Evolutionary conservation across 345 rosid genomes (phyloP), one percentile per base, ranked within the genome.

Genomic region (Garcia nutans): DNA sequence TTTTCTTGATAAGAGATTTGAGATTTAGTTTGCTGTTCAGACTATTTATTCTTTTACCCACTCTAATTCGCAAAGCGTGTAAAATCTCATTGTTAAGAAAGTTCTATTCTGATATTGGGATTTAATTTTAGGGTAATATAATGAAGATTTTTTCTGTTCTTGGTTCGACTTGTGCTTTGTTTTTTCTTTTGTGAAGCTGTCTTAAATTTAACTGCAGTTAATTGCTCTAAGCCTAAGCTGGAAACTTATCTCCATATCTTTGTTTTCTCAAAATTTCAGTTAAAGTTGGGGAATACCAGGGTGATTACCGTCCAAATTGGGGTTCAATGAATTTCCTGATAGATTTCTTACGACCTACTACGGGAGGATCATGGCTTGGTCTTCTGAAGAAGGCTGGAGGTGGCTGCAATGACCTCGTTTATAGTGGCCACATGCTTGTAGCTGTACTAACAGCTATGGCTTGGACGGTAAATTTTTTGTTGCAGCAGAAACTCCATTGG

Each of bases 361-460:
- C 87, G 0, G 92, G 86, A 84, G 97, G 91, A 65, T 80, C 96
- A 11, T 95, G 98, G 98, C 88, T 72, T 79, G 76, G 84, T 86
- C 76, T 91, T 37, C 88, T 95, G 71, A 93, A 85, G 87, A 88
- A 86, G 86, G 99, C 99, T 16, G 92, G 96, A 67, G 99, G 99
- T 31, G 99, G 99, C 76, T 95, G 99, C 91, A 93, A 95, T 85
- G 99, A 95, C 79, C 97, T 95, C 70, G 42, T 95, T 68, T 95
- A 89, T 83, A 93, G 99, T 72, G 99, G 98, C 62, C 98, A 95
- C 87, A 91, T 93, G 99, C 93, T 93, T 72, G 98, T 95, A 73
- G 93, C 96, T 73, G 96, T 91, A 3, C 82, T 93, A 66, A 93
- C 99, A 45, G 99, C 99, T 62, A 95, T 93, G 98, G 99, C 99